Evolutionary conservation across 441 rosid species (phyloP), one percentile per base, ranked within the genome.

Genomic region (Oxalis stricta): DNA sequence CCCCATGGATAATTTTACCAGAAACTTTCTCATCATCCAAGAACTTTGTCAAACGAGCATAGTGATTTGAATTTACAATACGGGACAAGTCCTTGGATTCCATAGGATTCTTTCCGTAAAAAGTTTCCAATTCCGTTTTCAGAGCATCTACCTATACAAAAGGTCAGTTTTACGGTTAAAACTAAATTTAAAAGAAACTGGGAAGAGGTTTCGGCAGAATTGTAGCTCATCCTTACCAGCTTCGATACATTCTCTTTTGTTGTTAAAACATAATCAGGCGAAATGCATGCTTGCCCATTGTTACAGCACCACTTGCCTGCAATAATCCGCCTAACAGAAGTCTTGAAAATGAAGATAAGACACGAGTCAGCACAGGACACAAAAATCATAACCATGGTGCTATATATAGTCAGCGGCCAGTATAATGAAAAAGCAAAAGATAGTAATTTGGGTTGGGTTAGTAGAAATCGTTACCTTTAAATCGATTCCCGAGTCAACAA

Each of bases 11-110:
- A 44, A 92, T 77, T 58, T 82, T 92, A 13, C 69, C 70, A 46
- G 82, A 72, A 58, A 84, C 87, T 53, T 82, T 74, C 18, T 76
- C 83, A 31, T 92, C 99, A 19, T 87, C 99, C 56, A 92, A 48
- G 48, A 87, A 60, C 61, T 78, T 92, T 37, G 68, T 37, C 46
- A 92, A 11, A n/a, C 99, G 94, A 48, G 63, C 44, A 52, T 79
- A 87, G 72, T 92, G 99, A 53, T 66, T 77, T 9, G 76, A 59
- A 61, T 76, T 92, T 38, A 92, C 94, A 24, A 92, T 76, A 39
- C 84, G 86, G 10, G 97, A 77, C 54, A 92, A 37, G 55, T 92
- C 89, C 46, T 73, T 77, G 2, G 99, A 87, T 55, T 76, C 82
- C 73, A 92, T 41, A 0, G 88, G 84, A 32, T 70, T 68, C 61